A percentile compares a stretch with the other conserved stretches of the same genome.
These are phyloP conservation scores for Xylaria sp. DNA, from an alignment of 2,329 filamentous ascomycete species.

Conservation along the genomic window DNA sequence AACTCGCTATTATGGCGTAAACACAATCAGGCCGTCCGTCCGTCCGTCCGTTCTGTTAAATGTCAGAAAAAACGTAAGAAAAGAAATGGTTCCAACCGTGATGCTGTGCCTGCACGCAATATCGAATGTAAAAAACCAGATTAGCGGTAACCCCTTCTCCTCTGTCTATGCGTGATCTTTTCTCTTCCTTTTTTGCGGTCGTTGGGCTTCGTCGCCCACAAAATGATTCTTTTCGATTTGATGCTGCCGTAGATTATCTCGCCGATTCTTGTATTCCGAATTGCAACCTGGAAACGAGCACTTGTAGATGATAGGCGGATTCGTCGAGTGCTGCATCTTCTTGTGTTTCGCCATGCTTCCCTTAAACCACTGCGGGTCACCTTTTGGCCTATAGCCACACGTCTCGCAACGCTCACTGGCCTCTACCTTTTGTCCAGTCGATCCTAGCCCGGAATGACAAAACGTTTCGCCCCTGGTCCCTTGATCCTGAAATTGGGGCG, in stretches of 20 bases:
- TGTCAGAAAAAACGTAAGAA: not conserved
- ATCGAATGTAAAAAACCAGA: not conserved
- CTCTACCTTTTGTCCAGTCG: slow-evolving; percentile 35
- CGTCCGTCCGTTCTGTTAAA: too few species aligned
- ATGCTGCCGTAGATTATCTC: slow-evolving; percentile 52
- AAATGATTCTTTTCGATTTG: slow-evolving; percentile 53
- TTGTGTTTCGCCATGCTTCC: slow-evolving; percentile 56
- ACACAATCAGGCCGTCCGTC: not conserved
- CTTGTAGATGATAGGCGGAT: slow-evolving; percentile 46
- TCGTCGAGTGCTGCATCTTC: slow-evolving; percentile 47
- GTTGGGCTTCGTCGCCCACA: slow-evolving; percentile 37
- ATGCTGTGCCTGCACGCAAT: slow-evolving; percentile 1
- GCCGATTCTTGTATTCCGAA: slow-evolving; percentile 51
- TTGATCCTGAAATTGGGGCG: slow-evolving; percentile 15
- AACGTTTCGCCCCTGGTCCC: slow-evolving; percentile 11
- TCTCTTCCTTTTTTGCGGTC: slow-evolving; percentile 47
- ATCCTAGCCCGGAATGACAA: slow-evolving; percentile 17
- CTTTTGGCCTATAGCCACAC: slow-evolving; percentile 52
- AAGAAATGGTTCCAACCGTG: slow-evolving; percentile 2
- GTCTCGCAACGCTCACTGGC: slow-evolving; percentile 45
- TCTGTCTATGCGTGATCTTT: slow-evolving; percentile 8
- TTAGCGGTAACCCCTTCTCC: not conserved
- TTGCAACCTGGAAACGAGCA: slow-evolving; percentile 50
- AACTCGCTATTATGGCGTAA: not conserved
- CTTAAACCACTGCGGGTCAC: slow-evolving; percentile 53